A percentile compares a stretch with the other conserved stretches of the same genome.
Conservation (phyloP, 352 stramenopile genomes). For the Peronospora belbahrii region DNA sequence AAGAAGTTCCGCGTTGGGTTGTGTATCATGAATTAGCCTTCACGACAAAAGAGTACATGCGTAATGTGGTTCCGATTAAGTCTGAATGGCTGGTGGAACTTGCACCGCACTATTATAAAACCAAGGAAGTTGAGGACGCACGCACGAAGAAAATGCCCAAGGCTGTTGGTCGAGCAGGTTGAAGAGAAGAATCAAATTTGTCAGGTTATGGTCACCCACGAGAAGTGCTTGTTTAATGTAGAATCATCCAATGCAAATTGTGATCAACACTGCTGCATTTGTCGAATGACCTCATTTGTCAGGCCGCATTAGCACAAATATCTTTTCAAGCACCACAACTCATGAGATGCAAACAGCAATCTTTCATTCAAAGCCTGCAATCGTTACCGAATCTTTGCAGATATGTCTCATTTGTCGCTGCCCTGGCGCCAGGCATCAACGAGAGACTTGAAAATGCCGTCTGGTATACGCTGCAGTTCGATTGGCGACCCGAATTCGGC, state of each 20-base stretch:
- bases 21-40: constrained; percentile 99
- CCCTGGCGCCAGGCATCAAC: constrained; percentile 54
- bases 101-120: constrained; percentile 99
- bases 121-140: constrained; percentile 93
- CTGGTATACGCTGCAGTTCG: constrained; percentile 32
- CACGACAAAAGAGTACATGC: constrained; percentile 99
- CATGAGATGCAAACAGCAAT: too few species aligned
- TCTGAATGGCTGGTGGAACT: constrained; percentile 97
- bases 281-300: too few species aligned
- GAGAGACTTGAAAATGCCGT: constrained; percentile 19
- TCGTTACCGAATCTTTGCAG: too few species aligned
- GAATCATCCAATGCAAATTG: too few species aligned
- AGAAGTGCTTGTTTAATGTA: too few species aligned
- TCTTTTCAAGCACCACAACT: too few species aligned
- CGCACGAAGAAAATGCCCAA: constrained; percentile 98
- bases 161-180: constrained; percentile 32
- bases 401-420: constrained; percentile 40
- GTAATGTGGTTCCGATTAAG: constrained; percentile 94
- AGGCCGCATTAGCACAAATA: too few species aligned
- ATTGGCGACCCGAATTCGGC: constrained; percentile 16
- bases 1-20: constrained; percentile 91
- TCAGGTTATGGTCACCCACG: too few species aligned
- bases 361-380: too few species aligned
- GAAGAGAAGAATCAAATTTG: too few species aligned
- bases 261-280: too few species aligned